Conservation (phyloP, 2,329 filamentous ascomycete genomes). For the Boeremia lycopersici region DNA sequence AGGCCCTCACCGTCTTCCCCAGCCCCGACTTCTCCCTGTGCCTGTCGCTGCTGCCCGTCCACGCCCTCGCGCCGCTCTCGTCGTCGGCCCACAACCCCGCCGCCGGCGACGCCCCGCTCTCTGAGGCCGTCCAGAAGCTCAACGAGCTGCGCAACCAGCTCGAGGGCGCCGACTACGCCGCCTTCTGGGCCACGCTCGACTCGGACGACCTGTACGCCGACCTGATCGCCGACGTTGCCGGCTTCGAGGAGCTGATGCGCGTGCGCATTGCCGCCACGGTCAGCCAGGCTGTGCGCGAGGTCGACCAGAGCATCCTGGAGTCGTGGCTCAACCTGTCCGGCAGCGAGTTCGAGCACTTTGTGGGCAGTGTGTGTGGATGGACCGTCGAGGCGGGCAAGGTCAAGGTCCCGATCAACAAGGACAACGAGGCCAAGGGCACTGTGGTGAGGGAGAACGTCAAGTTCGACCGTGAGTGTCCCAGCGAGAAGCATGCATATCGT, state of each 20-base stretch:
- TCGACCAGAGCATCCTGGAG: conserved; percentile 57
- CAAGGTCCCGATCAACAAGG: conserved; percentile 86
- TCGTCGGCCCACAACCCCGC: conserved; percentile 56
- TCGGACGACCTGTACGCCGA: conserved; percentile 95
- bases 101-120: conserved; percentile 70
- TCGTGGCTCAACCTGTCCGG: conserved; percentile 56
- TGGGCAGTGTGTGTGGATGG: conserved; percentile 73
- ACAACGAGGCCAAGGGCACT: conserved; percentile 88
- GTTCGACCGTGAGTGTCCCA: conserved; percentile 67
- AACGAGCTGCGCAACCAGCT: conserved; percentile 83
- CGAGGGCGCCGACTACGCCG: conserved; percentile 84
- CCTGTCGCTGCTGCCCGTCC: conserved; percentile 89
- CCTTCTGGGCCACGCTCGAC: conserved; percentile 93
- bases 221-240: conserved; percentile 88
- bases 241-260: conserved; percentile 93
- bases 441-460: conserved; percentile 95
- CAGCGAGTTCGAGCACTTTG: conserved; percentile 56
- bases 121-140: conserved; percentile 90
- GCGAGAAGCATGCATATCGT: conserved; percentile 18
- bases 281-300: conserved; percentile 82
- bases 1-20: conserved; percentile 95
- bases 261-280: conserved; percentile 88
- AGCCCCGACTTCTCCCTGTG: conserved; percentile 93
- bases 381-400: conserved; percentile 71
- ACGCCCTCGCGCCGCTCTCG: conserved; percentile 69